These are phyloP conservation scores for Elasticomyces elasticus DNA, from an alignment of 495 filamentous ascomycete species.

Conservation along the genomic window DNA sequence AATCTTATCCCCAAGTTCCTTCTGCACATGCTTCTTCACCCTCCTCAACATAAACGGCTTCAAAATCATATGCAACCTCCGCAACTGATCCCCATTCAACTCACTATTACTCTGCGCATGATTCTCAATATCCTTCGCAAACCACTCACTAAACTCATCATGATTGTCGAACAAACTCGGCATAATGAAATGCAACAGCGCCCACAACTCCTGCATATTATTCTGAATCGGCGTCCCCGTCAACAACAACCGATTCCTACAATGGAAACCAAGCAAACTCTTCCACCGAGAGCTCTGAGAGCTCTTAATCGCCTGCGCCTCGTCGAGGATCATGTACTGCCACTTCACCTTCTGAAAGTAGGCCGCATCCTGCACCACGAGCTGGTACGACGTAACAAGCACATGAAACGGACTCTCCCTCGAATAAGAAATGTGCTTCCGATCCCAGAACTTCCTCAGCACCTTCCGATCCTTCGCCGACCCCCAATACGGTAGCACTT, in stretches of 20 bases:
- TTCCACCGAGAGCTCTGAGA: slow-evolving; percentile 96
- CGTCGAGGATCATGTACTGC: slow-evolving; percentile 99
- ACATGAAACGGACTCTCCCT: slow-evolving; percentile 92
- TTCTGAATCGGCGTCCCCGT: slow-evolving; percentile 99
- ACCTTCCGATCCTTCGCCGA: slow-evolving; percentile 90
- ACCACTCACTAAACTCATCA: slow-evolving; percentile 99
- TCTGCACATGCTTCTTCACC: slow-evolving; percentile 98
- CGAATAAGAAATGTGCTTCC: slow-evolving; percentile 90
- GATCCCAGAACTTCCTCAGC: slow-evolving; percentile 96
- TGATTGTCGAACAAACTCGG: slow-evolving; percentile 95
- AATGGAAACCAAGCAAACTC: slow-evolving; percentile 83
- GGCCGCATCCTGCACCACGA: slow-evolving; percentile 87
- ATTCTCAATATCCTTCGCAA: slow-evolving; percentile 98
- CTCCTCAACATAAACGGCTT: slow-evolving; percentile 99
- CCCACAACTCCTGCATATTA: slow-evolving; percentile 99
- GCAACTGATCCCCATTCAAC: slow-evolving; percentile 93
- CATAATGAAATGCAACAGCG: slow-evolving; percentile 98
- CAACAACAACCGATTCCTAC: slow-evolving; percentile 85
- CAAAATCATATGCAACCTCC: slow-evolving; percentile 94
- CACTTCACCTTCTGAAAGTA: slow-evolving; percentile 98
- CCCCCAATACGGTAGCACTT: slow-evolving; percentile 95
- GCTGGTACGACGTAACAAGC: slow-evolving; percentile 90
- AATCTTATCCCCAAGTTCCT: slow-evolving; percentile 97
- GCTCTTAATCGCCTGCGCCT: slow-evolving; percentile 98
- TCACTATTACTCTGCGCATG: slow-evolving; percentile 98